These are phyloP conservation scores for Verticillium albo-atrum DNA, from an alignment of 2,329 filamentous ascomycete genomes.

Conservation along the genomic window DNA sequence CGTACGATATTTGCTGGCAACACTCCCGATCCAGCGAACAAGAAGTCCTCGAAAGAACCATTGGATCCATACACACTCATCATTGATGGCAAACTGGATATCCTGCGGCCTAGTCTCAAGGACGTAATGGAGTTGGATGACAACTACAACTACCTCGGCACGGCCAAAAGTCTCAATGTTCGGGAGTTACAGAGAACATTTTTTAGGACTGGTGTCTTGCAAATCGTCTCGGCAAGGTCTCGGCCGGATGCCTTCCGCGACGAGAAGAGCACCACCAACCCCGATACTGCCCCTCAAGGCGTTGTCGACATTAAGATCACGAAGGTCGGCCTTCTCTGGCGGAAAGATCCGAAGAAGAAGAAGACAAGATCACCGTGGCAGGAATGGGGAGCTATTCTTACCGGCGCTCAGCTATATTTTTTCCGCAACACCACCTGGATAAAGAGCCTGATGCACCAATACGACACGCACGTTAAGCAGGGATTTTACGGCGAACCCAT, in stretches of 20 bases:
- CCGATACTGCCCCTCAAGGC: slow-evolving; percentile 80
- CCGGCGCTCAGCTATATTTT: slow-evolving; percentile 94
- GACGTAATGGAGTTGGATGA: slow-evolving; percentile 93
- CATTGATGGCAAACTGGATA: slow-evolving; percentile 80
- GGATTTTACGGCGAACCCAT: slow-evolving; percentile 73
- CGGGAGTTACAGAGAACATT: slow-evolving; percentile 83
- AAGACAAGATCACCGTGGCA: slow-evolving; percentile 96
- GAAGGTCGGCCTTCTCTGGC: slow-evolving; percentile 91
- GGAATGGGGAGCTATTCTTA: slow-evolving; percentile 96
- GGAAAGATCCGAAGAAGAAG: slow-evolving; percentile 90
- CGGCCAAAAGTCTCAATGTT: slow-evolving; percentile 70
- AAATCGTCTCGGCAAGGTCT: slow-evolving; percentile 92
- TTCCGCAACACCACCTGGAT: slow-evolving; percentile 93
- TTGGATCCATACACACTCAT: slow-evolving; percentile 95
- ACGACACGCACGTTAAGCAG: slow-evolving; percentile 75
- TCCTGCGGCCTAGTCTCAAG: slow-evolving; percentile 77
- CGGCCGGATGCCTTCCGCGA: slow-evolving; percentile 93
- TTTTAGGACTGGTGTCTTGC: slow-evolving; percentile 84
- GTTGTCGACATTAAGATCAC: slow-evolving; percentile 97
- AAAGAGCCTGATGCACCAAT: slow-evolving; percentile 84
- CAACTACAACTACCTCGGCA: slow-evolving; percentile 82
- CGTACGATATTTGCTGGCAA: slow-evolving; percentile 63
- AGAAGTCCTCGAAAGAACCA: slow-evolving; percentile 69
- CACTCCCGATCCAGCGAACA: slow-evolving; percentile 55
- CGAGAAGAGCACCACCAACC: slow-evolving; percentile 78